These are phyloP conservation scores for Pachyrhizus erosus DNA, from an alignment of 306 rosid genomes.

Conservation along the genomic window DNA sequence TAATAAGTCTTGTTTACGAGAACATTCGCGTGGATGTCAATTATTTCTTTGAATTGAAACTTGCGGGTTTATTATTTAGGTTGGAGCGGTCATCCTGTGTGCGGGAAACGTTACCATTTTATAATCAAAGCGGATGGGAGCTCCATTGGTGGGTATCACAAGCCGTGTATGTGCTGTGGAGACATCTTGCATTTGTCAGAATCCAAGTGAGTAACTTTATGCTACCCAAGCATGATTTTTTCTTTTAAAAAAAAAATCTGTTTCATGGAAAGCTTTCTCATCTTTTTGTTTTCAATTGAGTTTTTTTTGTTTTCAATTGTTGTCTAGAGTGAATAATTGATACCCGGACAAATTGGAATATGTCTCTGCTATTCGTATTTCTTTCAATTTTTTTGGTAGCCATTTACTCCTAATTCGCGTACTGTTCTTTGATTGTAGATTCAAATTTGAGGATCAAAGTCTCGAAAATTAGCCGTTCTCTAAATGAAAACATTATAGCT, in stretches of 20 bases:
- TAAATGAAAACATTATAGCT: conserved; percentile 23
- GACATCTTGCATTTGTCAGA: conserved; percentile 90
- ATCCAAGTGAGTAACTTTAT: conserved; percentile 77
- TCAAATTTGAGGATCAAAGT: conserved; percentile 12
- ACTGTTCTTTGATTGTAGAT: conserved; percentile 30
- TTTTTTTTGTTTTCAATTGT: conserved; percentile 20
- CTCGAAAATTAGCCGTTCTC: conserved; percentile 17
- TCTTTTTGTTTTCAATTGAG: no score
- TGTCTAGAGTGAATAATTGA: not conserved
- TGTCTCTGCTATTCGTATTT: not conserved
- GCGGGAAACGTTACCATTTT: conserved; percentile 90
- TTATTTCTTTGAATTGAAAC: not conserved
- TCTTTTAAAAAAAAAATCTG: not conserved
- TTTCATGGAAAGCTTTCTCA: not conserved
- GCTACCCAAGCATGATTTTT: not conserved
- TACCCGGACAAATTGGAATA: not conserved
- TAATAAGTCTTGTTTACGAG: not conserved
- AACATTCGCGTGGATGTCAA: not conserved
- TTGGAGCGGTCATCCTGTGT: conserved; percentile 97
- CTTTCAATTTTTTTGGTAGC: not conserved
- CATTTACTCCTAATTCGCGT: conserved; percentile 21
- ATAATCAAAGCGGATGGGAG: conserved; percentile 90
- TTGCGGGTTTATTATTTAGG: conserved; percentile 53
- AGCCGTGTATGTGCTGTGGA: conserved; percentile 98
- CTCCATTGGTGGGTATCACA: conserved; percentile 94